Percentiles rank a stretch among this genome's conserved stretches.
These are phyloP conservation scores for Elsinoe fawcettii DNA, from an alignment of 2,329 filamentous ascomycete genomes.

Conservation along the genomic window DNA sequence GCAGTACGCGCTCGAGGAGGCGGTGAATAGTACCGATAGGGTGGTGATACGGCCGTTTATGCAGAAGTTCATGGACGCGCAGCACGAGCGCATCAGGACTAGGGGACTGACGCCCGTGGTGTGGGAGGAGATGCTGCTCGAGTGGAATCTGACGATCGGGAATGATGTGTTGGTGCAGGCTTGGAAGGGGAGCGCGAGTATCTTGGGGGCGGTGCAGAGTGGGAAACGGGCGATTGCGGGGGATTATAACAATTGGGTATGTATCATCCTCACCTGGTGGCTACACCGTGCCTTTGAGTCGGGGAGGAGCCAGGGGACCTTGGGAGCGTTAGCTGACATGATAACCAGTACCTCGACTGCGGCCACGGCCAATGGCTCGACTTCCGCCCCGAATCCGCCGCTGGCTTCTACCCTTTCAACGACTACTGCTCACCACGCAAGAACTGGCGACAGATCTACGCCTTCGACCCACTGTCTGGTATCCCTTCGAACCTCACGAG, in stretches of 20 bases:
- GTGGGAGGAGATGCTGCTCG: slow-evolving; percentile 79
- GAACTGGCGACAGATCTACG: slow-evolving; percentile 75
- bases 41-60: slow-evolving; percentile 64
- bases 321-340: not conserved
- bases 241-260: slow-evolving; percentile 69
- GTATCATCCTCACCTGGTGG: slow-evolving; percentile 23
- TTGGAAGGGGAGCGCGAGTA: slow-evolving; percentile 60
- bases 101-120: slow-evolving; percentile 65
- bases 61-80: slow-evolving; percentile 66
- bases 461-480: slow-evolving; percentile 63
- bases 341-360: slow-evolving; percentile 66
- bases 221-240: slow-evolving; percentile 68
- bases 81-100: slow-evolving; percentile 56
- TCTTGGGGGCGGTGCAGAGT: slow-evolving; percentile 51
- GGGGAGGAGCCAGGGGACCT: not conserved
- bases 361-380: slow-evolving; percentile 73
- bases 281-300: no score
- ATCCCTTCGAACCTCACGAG: slow-evolving; percentile 55
- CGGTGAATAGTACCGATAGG: slow-evolving; percentile 58
- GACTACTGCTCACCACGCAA: slow-evolving; percentile 78
- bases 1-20: slow-evolving; percentile 65
- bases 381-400: slow-evolving; percentile 50
- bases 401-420: slow-evolving; percentile 57
- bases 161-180: slow-evolving; percentile 68
- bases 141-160: slow-evolving; percentile 69